A percentile compares a stretch with the other conserved stretches of the same genome.
Conservation (phyloP, 1,284 basidiomycete genomes). For the Rugiboletus extremiorientalis region DNA sequence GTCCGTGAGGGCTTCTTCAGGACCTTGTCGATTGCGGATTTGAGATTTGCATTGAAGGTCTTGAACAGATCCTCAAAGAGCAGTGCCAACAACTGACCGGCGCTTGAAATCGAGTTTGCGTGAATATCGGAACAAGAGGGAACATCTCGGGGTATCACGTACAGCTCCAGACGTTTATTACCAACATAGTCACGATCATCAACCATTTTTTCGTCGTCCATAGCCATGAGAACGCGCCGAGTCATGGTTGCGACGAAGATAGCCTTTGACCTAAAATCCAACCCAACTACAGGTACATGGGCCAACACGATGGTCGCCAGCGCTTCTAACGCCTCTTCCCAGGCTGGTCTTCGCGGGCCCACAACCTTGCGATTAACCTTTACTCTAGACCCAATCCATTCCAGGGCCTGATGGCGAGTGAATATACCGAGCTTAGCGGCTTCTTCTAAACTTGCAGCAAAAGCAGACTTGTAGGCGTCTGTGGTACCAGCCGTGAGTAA, state of each 20-base stretch:
- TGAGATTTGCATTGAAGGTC: slow-evolving; percentile 97
- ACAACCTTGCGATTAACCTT: slow-evolving; percentile 84
- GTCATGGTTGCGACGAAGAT: slow-evolving; percentile 99
- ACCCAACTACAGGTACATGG: slow-evolving; percentile 89
- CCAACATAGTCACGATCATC: slow-evolving; percentile 99
- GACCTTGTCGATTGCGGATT: slow-evolving; percentile 96
- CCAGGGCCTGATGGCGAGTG: slow-evolving; percentile 92
- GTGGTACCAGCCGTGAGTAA: slow-evolving; percentile 92
- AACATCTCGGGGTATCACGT: slow-evolving; percentile 34
- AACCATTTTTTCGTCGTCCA: slow-evolving; percentile 96
- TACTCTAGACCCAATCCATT: slow-evolving; percentile 92
- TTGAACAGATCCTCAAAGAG: slow-evolving; percentile 99
- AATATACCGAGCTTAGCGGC: slow-evolving; percentile 89
- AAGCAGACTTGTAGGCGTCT: slow-evolving; percentile 86
- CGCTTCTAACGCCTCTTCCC: slow-evolving; percentile 96
- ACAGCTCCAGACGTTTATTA: slow-evolving; percentile 98
- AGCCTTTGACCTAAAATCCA: slow-evolving; percentile 94
- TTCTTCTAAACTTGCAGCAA: slow-evolving; percentile 94
- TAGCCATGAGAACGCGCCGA: slow-evolving; percentile 92
- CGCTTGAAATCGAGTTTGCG: slow-evolving; percentile 54
- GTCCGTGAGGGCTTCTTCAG: slow-evolving; percentile 96
- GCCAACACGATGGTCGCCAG: slow-evolving; percentile 96
- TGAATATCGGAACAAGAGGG: slow-evolving; percentile 14
- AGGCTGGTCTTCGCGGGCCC: slow-evolving; percentile 80
- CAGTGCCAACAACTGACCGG: slow-evolving; percentile 93